Evolutionary conservation across 768 basidiomycete species (phyloP).

Genomic region (Calvatia gigantea): DNA sequence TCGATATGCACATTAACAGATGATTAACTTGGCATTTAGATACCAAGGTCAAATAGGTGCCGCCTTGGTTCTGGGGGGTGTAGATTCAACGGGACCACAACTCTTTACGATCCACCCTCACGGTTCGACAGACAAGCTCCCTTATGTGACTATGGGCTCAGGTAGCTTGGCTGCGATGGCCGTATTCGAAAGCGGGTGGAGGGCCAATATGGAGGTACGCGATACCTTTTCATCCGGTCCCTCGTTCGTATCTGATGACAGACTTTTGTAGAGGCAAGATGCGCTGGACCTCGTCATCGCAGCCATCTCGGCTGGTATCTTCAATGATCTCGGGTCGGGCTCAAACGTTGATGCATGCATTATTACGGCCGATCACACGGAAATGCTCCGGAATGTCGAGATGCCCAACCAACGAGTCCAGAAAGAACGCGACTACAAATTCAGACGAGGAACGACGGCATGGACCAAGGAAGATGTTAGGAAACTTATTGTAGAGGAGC

Average conservation of each 20-base stretch:
- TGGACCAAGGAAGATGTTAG: slow-evolving; percentile 81
- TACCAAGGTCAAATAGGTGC: slow-evolving; percentile 95
- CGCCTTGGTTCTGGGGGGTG: slow-evolving; percentile 93
- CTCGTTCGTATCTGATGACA: not conserved
- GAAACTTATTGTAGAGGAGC: slow-evolving; percentile 69
- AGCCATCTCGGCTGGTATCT: slow-evolving; percentile 94
- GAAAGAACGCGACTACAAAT: slow-evolving; percentile 71
- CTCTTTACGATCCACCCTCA: slow-evolving; percentile 96
- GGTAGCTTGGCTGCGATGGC: slow-evolving; percentile 98
- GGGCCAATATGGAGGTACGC: slow-evolving; percentile 73
- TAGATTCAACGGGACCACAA: slow-evolving; percentile 91
- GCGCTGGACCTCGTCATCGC: slow-evolving; percentile 81
- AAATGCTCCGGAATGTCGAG: slow-evolving; percentile 92
- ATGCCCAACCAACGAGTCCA: slow-evolving; percentile 84
- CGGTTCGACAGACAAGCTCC: slow-evolving; percentile 97
- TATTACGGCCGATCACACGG: slow-evolving; percentile 81
- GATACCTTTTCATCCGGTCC: not conserved
- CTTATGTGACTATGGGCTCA: slow-evolving; percentile 98
- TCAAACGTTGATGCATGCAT: slow-evolving; percentile 98
- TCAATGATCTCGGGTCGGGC: slow-evolving; percentile 98
- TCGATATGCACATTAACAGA: not conserved
- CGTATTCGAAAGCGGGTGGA: slow-evolving; percentile 89
- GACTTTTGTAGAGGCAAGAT: slow-evolving; percentile 56
- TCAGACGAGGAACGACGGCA: slow-evolving; percentile 85
- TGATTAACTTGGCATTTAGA: slow-evolving; percentile 33